Percentiles rank a stretch among this genome's conserved stretches.
Evolutionary conservation across 2,329 filamentous ascomycete species (phyloP).

Genomic region (Allantophomopsis lycopodina): DNA sequence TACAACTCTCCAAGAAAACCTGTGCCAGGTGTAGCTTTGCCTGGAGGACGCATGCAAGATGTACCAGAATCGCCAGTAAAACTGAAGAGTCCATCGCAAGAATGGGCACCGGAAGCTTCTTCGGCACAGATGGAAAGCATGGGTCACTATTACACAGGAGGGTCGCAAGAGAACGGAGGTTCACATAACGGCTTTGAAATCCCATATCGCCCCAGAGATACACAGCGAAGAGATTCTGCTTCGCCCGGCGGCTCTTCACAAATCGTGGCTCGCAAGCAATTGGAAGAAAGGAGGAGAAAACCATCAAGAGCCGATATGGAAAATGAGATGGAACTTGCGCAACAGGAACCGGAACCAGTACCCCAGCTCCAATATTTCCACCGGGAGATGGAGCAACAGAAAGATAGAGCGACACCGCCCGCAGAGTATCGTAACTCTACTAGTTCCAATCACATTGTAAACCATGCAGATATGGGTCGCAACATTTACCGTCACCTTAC

Average conservation of each 20-base stretch:
- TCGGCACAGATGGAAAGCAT: constrained; percentile 34
- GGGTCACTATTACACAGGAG: constrained; percentile 1
- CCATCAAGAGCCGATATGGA: too few relatives aligned
- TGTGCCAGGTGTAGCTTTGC: constrained; percentile 4
- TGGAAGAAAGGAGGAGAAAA: too few relatives aligned
- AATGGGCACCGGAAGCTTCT: constrained; percentile 35
- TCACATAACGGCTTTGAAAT: too few relatives aligned
- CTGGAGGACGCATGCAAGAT: constrained; percentile 25
- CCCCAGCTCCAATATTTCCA: constrained; percentile 11
- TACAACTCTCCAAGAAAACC: constrained; percentile 7
- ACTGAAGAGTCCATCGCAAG: constrained; percentile 37
- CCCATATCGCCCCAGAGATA: too few relatives aligned
- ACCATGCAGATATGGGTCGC: constrained; percentile 28
- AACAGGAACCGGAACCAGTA: constrained; percentile 34
- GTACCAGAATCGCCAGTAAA: constrained; percentile 41
- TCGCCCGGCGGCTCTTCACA: too few relatives aligned
- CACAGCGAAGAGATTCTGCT: too few relatives aligned
- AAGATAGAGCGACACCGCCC: too few relatives aligned
- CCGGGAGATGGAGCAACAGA: too few relatives aligned
- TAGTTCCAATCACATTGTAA: constrained; percentile 7
- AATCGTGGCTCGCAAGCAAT: too few relatives aligned
- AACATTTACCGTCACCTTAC: constrained; percentile 49
- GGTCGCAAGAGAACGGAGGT: constrained; percentile 1
- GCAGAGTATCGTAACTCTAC: constrained; percentile 1
- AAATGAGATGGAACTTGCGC: constrained; percentile 8